These are phyloP conservation scores for Wickerhamomyces sp. DNA, from an alignment of 1,139 yeast species.

Conservation along the genomic window DNA sequence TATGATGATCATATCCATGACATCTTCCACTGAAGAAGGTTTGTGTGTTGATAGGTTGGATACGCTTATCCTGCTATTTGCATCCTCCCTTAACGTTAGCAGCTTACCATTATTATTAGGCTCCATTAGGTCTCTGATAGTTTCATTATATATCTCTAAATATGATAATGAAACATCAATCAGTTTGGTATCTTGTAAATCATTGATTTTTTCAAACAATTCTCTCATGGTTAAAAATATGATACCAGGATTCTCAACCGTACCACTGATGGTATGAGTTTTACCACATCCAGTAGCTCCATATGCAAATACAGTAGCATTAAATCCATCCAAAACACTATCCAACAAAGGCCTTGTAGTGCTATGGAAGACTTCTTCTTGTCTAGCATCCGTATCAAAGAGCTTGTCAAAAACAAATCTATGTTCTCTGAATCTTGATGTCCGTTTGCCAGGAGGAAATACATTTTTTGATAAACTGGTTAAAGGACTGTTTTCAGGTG, in stretches of 20 bases:
- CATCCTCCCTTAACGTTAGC: conserved; percentile 68
- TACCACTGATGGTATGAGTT: conserved; percentile 85
- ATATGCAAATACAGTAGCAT: conserved; percentile 92
- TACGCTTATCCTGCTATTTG: conserved; percentile 62
- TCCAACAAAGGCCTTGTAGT: conserved; percentile 74
- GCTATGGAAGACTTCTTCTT: conserved; percentile 58
- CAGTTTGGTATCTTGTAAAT: conserved; percentile 46
- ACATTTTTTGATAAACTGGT: conserved; percentile 56
- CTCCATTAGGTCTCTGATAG: conserved; percentile 69
- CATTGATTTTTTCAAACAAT: conserved; percentile 57
- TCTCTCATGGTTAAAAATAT: conserved; percentile 78
- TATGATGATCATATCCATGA: conserved; percentile 67
- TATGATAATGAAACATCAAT: conserved; percentile 68
- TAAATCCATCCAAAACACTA: conserved; percentile 75
- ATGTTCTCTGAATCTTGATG: conserved; percentile 65
- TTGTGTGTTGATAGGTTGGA: conserved; percentile 65
- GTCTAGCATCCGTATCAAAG: conserved; percentile 62
- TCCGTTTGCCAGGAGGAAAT: conserved; percentile 31
- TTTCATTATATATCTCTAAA: conserved; percentile 87
- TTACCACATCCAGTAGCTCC: conserved; percentile 99
- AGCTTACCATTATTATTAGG: conserved; percentile 41
- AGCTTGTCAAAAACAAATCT: conserved; percentile 78
- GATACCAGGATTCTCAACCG: conserved; percentile 70
- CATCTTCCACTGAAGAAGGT: conserved; percentile 66
- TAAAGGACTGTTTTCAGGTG: conserved; percentile 71